A percentile compares a stretch with the other conserved stretches of the same genome.
Evolutionary conservation across 2,329 filamentous ascomycete species (phyloP).

Genomic region (Rutstroemia sp.): DNA sequence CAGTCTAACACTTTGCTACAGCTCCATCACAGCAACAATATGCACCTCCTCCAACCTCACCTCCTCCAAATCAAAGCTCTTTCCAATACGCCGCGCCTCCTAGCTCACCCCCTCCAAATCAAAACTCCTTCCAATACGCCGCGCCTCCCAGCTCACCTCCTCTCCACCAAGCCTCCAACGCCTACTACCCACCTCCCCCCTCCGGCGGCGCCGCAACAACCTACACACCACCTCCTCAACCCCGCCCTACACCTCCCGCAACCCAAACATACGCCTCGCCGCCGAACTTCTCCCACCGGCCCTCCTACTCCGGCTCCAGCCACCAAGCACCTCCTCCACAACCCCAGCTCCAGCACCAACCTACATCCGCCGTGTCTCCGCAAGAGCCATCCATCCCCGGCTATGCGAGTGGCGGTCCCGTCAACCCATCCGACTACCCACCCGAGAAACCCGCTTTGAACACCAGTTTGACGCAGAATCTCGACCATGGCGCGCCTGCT

Average conservation of each 20-base stretch:
- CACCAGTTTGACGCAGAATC: conserved; percentile 22
- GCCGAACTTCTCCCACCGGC: conserved; percentile 28
- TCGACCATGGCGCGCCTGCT: conserved; percentile 34
- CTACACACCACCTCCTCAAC: conserved; percentile 24
- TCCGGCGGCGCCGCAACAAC: conserved; percentile 7
- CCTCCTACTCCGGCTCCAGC: conserved; percentile 23
- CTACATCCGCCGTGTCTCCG: conserved; percentile 11
- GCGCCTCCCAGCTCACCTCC: conserved; percentile 25
- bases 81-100: conserved; percentile 29
- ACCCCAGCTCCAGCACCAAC: background rate
- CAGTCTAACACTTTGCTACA: conserved; percentile 6
- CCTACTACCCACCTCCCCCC: conserved; percentile 30
- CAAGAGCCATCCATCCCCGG: conserved; percentile 19
- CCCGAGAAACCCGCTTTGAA: conserved; percentile 27
- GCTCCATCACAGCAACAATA: conserved; percentile 20
- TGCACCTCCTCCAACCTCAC: conserved; percentile 26
- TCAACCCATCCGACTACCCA: conserved; percentile 14
- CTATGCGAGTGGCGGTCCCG: conserved; percentile 1
- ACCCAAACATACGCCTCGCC: conserved; percentile 12
- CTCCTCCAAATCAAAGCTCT: conserved; percentile 25
- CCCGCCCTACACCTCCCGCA: conserved; percentile 18
- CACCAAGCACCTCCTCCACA: conserved; percentile 8
- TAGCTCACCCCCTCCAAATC: conserved; percentile 18
- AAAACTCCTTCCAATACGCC: conserved; percentile 15
- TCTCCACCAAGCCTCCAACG: conserved; percentile 21